These are phyloP conservation scores for Corchorus capsularis DNA, from an alignment of 345 rosid species.

Conservation along the genomic window DNA sequence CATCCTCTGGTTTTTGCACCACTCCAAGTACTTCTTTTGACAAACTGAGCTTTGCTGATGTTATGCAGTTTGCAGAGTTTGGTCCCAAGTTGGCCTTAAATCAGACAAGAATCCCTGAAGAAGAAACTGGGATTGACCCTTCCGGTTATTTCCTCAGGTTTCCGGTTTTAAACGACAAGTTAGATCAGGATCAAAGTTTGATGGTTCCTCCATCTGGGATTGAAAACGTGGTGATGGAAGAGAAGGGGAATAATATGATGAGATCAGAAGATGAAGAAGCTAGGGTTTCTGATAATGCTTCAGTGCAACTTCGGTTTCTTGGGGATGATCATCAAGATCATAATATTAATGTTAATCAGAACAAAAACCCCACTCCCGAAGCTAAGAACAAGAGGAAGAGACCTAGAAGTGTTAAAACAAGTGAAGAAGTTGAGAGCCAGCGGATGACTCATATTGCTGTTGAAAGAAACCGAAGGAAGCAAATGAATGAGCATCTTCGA, in stretches of 20 bases:
- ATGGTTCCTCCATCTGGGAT: constrained; percentile 34
- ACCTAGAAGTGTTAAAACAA: constrained; percentile 72
- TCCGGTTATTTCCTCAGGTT: constrained; percentile 86
- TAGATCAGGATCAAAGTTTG: constrained; percentile 33
- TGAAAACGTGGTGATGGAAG: constrained; percentile 26
- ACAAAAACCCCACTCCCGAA: constrained; percentile 31
- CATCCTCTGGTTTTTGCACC: constrained; percentile 44
- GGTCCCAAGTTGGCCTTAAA: constrained; percentile 75
- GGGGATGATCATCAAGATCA: constrained; percentile 33
- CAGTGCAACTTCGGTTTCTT: constrained; percentile 55
- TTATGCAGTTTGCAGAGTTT: constrained; percentile 88
- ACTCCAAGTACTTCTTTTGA: constrained; percentile 52
- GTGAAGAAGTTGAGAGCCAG: constrained; percentile 92
- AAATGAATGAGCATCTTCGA: constrained; percentile 95
- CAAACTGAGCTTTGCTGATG: constrained; percentile 75
- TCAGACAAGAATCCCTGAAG: constrained; percentile 57
- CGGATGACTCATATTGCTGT: constrained; percentile 94
- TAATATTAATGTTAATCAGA: constrained; percentile 8
- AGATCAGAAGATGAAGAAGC: constrained; percentile 50
- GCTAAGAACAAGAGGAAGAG: constrained; percentile 78
- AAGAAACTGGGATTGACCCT: constrained; percentile 71
- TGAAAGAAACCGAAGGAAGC: constrained; percentile 86
- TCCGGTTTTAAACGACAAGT: constrained; percentile 69
- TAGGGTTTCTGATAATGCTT: constrained; percentile 49
- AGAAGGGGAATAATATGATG: constrained; percentile 4